Percentiles rank a stretch among this genome's conserved stretches.
phyloP scores from a whole-genome alignment of 306 rosid genomes.

The Cajanus cajan region DNA sequence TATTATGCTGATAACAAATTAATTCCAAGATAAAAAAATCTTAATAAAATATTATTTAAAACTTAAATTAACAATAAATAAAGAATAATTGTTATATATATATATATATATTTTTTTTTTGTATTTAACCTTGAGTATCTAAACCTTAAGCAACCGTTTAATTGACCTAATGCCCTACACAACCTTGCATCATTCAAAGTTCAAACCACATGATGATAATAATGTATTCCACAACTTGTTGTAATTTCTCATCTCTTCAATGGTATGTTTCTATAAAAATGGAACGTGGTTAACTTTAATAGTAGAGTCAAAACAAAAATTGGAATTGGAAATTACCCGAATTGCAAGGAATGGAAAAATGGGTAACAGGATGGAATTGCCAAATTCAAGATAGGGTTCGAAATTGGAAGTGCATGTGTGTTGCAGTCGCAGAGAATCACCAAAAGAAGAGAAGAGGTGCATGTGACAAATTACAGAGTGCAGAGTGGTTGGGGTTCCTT shows the following conservation, averaged over 20 bases:
- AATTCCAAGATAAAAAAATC: no score
- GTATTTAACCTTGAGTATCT: no score
- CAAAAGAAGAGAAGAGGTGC: no score
- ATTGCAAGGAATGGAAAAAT: not conserved
- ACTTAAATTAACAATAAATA: not conserved
- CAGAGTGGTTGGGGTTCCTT: not conserved
- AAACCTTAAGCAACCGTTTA: not conserved
- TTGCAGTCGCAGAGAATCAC: no score
- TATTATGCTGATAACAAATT: no score
- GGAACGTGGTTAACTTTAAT: not conserved
- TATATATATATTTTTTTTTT: no score
- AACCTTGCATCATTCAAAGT: not conserved
- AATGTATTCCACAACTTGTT: not conserved
- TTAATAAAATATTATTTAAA: no score
- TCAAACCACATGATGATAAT: not conserved
- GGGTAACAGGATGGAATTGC: not conserved
- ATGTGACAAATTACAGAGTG: no score
- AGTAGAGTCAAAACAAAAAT: not conserved
- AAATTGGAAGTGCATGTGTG: slow-evolving; percentile 1
- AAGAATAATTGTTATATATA: no score
- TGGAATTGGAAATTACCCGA: not conserved
- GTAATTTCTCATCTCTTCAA: not conserved
- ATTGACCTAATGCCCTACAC: not conserved
- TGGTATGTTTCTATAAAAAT: not conserved
- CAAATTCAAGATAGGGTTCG: not conserved